Evolutionary conservation across 2,329 filamentous ascomycete species (phyloP).

Genomic region (Beauveria scarabaeidicola): DNA sequence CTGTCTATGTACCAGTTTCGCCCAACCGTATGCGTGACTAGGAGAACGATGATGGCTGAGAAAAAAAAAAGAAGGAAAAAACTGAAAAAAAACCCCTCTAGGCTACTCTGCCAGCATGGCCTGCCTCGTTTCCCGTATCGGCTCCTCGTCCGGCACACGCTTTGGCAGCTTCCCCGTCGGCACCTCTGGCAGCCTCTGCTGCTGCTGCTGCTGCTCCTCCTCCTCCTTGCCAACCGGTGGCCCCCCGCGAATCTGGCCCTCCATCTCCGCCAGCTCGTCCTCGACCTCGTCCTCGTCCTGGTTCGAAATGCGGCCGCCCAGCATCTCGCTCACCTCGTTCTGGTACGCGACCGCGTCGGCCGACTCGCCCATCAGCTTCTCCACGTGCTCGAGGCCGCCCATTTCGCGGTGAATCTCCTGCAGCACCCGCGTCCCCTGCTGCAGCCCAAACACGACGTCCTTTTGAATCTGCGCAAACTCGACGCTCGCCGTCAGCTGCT

Average conservation of each 20-base stretch:
- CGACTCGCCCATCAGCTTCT: constrained; percentile 89
- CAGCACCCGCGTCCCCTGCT: constrained; percentile 84
- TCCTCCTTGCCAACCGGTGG: background rate
- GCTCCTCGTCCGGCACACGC: constrained; percentile 13
- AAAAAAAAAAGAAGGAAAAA: background rate
- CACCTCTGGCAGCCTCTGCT: constrained; percentile 21
- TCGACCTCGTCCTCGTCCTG: constrained; percentile 98
- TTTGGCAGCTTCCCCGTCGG: constrained; percentile 27
- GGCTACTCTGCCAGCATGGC: constrained; percentile 31
- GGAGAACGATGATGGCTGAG: background rate
- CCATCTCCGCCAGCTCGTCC: constrained; percentile 80
- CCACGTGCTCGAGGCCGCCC: constrained; percentile 87
- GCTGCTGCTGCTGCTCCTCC: background rate
- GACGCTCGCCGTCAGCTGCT: constrained; percentile 78
- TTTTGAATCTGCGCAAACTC: constrained; percentile 97
- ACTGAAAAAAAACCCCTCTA: background rate
- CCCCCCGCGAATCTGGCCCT: constrained; percentile 31
- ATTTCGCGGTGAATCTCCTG: constrained; percentile 92
- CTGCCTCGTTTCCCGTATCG: constrained; percentile 25
- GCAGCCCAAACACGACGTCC: constrained; percentile 84
- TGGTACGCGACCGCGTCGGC: constrained; percentile 90
- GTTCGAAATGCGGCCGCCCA: constrained; percentile 80
- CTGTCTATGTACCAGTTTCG: constrained; percentile 1
- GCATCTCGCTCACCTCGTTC: constrained; percentile 87
- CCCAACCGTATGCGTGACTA: background rate